Base-by-base conservation (phyloP, 2,329 filamentous ascomycete genomes). In the Volutella citrinella region DNA sequence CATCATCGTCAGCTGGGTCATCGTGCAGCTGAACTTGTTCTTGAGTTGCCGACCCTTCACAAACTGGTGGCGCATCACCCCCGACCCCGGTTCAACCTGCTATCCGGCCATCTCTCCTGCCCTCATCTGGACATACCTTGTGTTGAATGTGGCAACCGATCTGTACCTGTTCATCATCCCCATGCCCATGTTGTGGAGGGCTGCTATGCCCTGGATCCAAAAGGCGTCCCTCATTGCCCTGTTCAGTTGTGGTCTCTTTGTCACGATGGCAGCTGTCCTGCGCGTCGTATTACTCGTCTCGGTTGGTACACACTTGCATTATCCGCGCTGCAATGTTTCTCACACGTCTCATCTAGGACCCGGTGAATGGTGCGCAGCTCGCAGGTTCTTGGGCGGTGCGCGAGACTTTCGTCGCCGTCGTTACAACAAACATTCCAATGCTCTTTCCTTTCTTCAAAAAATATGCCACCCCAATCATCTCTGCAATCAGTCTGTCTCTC, bases 51-150 rank as follows among this genome's bases (percentile, higher is more conserved):
- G 63, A 16, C 75, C 75, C 0, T 66, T 80, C 33, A 43, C 59
- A 17, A 66, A 65, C 23, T 73, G 75, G 47, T 81, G 76, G 75
- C 74, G 80, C 51, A 77, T 81, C 30, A 59, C 69, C 32, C 77
- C 77, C 0, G 55, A 80, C 19, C 76, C 76, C 1, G 74, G 76
- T 10, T 67, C 34, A 28, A 42, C 68, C 27, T 74, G 71, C 38
- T 68, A 73, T 26, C 64, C 69, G 7, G 71, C 69, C 8, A 65
- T 76, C 10, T 72, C 73, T 1, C 63, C 63, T 12, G 65, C 68
- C 30, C 63, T 75, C 29, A 60, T 76, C 22, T 75, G 70, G 52
- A 65, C 71, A n/a, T 72, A 65, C 3, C 67, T 73, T 19, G 57
- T 64, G 5, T 57, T 72, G 40, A 80, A 79, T 42, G 66, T 78